A percentile compares a stretch with the other conserved stretches of the same genome.
Conservation (phyloP, 805 yeast species). For the Isabelozyma rhagii region DNA sequence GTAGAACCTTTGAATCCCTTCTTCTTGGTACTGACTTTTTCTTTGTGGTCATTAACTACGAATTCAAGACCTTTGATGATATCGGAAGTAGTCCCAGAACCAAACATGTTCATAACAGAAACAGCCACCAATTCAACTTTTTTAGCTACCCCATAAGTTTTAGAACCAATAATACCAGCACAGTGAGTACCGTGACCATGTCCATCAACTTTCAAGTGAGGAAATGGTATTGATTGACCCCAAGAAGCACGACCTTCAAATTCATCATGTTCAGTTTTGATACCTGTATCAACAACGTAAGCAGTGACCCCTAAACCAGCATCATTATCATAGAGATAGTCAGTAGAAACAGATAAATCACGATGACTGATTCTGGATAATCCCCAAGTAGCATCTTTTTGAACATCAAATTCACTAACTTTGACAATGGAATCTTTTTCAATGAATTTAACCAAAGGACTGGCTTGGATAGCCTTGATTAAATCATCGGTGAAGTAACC, state of each 20-base stretch:
- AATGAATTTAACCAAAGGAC: conserved; percentile 21
- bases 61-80: conserved; percentile 82
- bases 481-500: not conserved
- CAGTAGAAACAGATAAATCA: conserved; percentile 16
- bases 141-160: conserved; percentile 80
- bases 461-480: not conserved
- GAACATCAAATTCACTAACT: conserved; percentile 28
- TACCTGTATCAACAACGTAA: conserved; percentile 88
- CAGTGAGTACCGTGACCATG: conserved; percentile 96
- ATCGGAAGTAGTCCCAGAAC: conserved; percentile 81
- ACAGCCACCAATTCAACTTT: conserved; percentile 76
- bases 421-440: conserved; percentile 42
- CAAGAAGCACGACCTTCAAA: conserved; percentile 52
- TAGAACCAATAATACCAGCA: conserved; percentile 91
- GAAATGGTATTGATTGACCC: conserved; percentile 45
- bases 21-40: conserved; percentile 47
- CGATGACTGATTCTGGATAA: conserved; percentile 33
- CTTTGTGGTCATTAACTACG: conserved; percentile 72
- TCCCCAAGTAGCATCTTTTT: conserved; percentile 43
- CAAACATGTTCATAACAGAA: conserved; percentile 78
- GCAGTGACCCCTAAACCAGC: conserved; percentile 63
- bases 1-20: conserved; percentile 80
- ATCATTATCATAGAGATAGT: conserved; percentile 34
- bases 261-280: conserved; percentile 69
- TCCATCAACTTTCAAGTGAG: conserved; percentile 54